These are phyloP conservation scores for Wickerhamiella lipophila DNA, from an alignment of 805 yeast species.

Conservation along the genomic window DNA sequence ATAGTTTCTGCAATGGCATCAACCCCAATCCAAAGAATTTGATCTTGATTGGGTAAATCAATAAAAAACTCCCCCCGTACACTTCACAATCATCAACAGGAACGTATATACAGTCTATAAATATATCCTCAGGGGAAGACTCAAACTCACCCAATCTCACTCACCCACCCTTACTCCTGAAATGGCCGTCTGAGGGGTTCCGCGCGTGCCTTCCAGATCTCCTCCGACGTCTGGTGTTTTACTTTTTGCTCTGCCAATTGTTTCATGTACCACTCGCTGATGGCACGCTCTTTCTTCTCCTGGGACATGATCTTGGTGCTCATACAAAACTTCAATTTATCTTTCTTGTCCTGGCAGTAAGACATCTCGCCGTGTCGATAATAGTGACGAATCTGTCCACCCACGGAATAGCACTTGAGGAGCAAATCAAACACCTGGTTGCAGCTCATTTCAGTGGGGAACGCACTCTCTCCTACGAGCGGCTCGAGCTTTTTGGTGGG, in stretches of 20 bases:
- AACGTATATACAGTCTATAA: not conserved
- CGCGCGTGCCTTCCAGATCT: conserved; percentile 55
- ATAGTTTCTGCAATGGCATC: too few species aligned
- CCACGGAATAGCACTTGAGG: conserved; percentile 74
- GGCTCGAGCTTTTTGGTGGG: not conserved
- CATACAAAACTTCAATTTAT: conserved; percentile 71
- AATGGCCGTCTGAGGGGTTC: conserved; percentile 32
- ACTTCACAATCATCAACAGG: too few species aligned
- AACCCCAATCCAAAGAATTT: too few species aligned
- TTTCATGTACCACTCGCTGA: conserved; percentile 60
- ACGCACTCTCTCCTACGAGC: conserved; percentile 18
- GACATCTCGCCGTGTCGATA: conserved; percentile 73
- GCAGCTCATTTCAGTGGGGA: conserved; percentile 47
- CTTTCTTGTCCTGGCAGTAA: conserved; percentile 55
- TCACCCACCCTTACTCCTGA: conserved; percentile 13
- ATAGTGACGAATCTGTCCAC: conserved; percentile 76
- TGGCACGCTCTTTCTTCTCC: conserved; percentile 35
- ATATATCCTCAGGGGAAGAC: too few species aligned
- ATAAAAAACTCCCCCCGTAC: too few species aligned
- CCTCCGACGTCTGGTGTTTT: conserved; percentile 65
- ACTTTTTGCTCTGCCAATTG: conserved; percentile 45
- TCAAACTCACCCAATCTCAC: not conserved
- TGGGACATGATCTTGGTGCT: conserved; percentile 45
- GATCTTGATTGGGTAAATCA: too few species aligned
- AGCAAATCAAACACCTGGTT: conserved; percentile 79